Percentiles rank a stretch among this genome's conserved stretches.
phyloP scores from a whole-genome alignment of 2,329 filamentous ascomycete genomes.

The Lasiodiplodia theobromae region DNA sequence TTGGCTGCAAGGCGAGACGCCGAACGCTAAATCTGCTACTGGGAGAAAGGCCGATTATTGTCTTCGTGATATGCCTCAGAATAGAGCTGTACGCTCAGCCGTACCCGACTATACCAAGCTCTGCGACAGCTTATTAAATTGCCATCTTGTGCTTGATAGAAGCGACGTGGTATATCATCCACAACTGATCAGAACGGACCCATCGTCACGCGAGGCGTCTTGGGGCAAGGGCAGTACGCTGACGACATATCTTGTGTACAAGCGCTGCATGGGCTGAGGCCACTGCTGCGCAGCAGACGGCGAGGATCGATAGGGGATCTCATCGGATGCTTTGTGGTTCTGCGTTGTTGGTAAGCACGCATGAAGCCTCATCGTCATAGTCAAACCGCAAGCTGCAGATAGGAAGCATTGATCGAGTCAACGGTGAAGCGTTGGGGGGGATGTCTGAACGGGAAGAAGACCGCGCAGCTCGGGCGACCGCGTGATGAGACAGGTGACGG shows the following conservation, averaged over 20 bases:
- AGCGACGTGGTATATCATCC: background rate
- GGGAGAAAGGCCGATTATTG: background rate
- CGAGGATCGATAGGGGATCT: background rate
- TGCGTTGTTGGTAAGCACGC: background rate
- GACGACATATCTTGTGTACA: background rate
- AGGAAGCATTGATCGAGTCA: background rate
- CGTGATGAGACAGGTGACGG: background rate
- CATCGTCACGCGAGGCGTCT: background rate
- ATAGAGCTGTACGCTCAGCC: background rate
- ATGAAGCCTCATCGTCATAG: background rate
- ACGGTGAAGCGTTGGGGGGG: background rate
- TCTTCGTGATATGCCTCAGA: background rate
- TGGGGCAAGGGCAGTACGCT: background rate
- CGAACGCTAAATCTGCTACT: background rate
- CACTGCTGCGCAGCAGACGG: background rate
- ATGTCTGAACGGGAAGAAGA: conserved; percentile 18
- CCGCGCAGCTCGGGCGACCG: background rate
- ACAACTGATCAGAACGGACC: conserved; percentile 5
- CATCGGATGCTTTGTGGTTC: background rate
- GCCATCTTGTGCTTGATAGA: background rate
- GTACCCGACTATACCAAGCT: background rate
- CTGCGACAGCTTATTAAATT: background rate
- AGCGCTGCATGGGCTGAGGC: background rate
- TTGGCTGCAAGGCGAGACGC: background rate
- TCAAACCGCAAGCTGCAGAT: background rate